These are phyloP conservation scores for Aurifilum marmelostoma DNA, from an alignment of 2,329 filamentous ascomycete species.

Conservation along the genomic window DNA sequence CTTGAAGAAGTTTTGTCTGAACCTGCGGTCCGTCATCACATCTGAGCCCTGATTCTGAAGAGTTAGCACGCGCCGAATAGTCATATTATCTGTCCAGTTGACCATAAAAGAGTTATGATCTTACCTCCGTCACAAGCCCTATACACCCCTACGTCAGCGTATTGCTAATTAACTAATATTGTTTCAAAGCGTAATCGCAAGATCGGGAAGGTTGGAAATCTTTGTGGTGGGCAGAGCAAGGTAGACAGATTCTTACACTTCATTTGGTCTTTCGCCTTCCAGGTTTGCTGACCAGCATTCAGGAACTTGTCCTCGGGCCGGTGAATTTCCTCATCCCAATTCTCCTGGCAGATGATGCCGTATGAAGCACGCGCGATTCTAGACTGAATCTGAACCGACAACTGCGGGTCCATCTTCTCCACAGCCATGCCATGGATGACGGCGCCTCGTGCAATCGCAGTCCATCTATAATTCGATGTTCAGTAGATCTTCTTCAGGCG, in stretches of 20 bases:
- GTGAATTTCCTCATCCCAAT: conserved; percentile 19
- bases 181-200: too few species aligned
- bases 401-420: not conserved
- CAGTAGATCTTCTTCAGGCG: too few species aligned
- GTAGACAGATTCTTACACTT: conserved; percentile 22
- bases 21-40: not conserved
- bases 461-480: conserved; percentile 24
- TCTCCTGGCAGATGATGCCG: conserved; percentile 10
- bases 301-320: conserved; percentile 17
- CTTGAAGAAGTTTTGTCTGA: conserved; percentile 8
- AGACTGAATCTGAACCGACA: conserved; percentile 17
- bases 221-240: not conserved
- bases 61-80: not conserved
- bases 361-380: conserved; percentile 30
- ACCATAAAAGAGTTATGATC: not conserved
- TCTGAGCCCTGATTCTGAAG: conserved; percentile 14
- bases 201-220: not conserved
- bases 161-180: not conserved
- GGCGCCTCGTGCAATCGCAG: conserved; percentile 32
- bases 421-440: conserved; percentile 27
- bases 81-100: too few species aligned
- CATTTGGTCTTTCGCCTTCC: conserved; percentile 27
- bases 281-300: not conserved
- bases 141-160: not conserved
- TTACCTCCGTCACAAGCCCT: conserved; percentile 7